Conservation (phyloP, 2,329 filamentous ascomycete species). For the Tolypocladium pustulatum region DNA sequence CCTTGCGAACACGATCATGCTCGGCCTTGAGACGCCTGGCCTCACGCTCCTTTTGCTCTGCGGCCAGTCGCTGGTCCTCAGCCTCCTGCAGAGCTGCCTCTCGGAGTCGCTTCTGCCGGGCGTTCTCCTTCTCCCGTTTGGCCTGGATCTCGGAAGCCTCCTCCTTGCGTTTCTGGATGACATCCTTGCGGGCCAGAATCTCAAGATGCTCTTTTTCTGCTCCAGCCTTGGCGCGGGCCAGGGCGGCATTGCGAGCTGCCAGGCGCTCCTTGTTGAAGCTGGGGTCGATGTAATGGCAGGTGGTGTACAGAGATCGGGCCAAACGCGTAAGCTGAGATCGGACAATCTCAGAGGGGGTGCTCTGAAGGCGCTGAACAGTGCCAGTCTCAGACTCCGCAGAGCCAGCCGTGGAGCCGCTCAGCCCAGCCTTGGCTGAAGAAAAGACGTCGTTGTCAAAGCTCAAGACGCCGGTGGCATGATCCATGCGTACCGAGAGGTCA, state of each 20-base stretch:
- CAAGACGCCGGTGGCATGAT: conserved; percentile 88
- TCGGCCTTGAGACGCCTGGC: conserved; percentile 77
- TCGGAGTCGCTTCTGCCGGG: conserved; percentile 74
- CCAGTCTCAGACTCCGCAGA: conserved; percentile 79
- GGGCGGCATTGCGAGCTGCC: conserved; percentile 68
- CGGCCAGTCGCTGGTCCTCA: conserved; percentile 78
- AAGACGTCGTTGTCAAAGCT: conserved; percentile 98
- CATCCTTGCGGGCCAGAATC: conserved; percentile 71
- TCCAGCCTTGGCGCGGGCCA: conserved; percentile 73
- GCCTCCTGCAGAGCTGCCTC: conserved; percentile 84
- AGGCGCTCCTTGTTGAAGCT: conserved; percentile 73
- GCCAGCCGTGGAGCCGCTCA: conserved; percentile 72
- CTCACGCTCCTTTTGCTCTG: conserved; percentile 87
- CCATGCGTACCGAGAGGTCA: conserved; percentile 88
- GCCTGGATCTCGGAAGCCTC: conserved; percentile 82
- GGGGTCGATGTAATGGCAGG: conserved; percentile 92
- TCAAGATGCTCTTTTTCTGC: conserved; percentile 87
- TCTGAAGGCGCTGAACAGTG: conserved; percentile 89
- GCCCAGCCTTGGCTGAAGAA: conserved; percentile 87
- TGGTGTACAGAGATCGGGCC: conserved; percentile 82
- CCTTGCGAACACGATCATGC: conserved; percentile 79
- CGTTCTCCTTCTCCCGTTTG: conserved; percentile 84
- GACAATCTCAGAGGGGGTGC: conserved; percentile 95
- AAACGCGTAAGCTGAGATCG: conserved; percentile 88
- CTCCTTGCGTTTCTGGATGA: conserved; percentile 96